These are phyloP conservation scores for Asterella californica DNA, from an alignment of 225 moss, liverwort and hornwort genomes.

Conservation along the genomic window DNA sequence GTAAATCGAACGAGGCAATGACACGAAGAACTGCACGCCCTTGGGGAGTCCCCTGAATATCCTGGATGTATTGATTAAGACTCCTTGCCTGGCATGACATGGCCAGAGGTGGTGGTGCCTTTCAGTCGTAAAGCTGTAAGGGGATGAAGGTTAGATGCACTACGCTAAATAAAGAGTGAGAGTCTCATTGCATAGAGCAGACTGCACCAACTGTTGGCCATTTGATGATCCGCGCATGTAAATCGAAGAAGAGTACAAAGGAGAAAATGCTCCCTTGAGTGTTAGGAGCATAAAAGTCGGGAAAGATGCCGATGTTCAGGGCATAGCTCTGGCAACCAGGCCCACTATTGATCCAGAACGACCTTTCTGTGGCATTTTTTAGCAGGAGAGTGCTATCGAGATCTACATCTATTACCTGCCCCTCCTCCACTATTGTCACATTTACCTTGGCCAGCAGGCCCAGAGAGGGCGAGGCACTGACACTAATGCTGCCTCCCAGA, in stretches of 20 bases:
- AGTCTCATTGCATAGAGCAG: neutral
- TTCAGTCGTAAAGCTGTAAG: no score
- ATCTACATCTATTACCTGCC: neutral
- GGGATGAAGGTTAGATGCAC: no score
- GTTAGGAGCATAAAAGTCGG: neutral
- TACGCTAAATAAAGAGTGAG: no score
- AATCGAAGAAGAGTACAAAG: conserved; percentile 8
- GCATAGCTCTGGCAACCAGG: neutral
- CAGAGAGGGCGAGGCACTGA: neutral
- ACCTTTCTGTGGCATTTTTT: conserved; percentile 24
- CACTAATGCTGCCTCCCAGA: conserved; percentile 13
- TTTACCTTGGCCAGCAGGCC: conserved; percentile 1
- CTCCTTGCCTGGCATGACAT: neutral
- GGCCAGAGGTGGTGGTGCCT: neutral
- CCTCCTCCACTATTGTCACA: neutral
- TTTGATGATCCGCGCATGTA: neutral
- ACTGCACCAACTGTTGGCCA: neutral
- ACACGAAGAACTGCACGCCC: no score
- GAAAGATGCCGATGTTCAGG: neutral
- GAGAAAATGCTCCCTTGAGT: neutral
- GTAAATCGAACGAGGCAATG: no score
- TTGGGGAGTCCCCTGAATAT: neutral
- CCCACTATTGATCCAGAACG: conserved; percentile 8
- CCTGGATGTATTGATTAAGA: neutral
- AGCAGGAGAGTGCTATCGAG: neutral